Percentiles rank a stretch among this genome's conserved stretches.
Conservation (phyloP, 2,329 filamentous ascomycete species). For the Phialophora verrucosa region DNA sequence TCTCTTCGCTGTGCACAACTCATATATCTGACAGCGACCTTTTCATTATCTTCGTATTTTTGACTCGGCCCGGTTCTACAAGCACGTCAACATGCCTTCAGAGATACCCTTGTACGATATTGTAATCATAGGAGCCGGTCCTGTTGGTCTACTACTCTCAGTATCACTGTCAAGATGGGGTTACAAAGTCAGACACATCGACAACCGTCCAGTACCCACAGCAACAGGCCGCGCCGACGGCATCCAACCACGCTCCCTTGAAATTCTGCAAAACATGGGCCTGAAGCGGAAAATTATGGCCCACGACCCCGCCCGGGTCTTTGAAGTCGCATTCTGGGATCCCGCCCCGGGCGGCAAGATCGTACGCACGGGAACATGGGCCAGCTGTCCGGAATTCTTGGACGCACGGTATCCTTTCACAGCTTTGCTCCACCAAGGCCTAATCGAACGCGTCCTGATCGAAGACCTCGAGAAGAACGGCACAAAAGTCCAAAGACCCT, state of each 20-base stretch:
- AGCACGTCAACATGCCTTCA: constrained; percentile 27
- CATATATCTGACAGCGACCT: not conserved
- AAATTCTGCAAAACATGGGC: constrained; percentile 86
- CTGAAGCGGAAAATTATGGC: constrained; percentile 88
- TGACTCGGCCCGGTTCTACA: not conserved
- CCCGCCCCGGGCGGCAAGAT: constrained; percentile 62
- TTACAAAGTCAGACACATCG: constrained; percentile 93
- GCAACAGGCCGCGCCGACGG: constrained; percentile 86
- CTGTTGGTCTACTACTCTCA: constrained; percentile 84
- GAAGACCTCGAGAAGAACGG: constrained; percentile 66
- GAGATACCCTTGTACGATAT: constrained; percentile 53
- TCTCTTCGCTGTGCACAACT: not conserved
- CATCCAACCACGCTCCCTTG: constrained; percentile 86
- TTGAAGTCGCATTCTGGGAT: constrained; percentile 71
- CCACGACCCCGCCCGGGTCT: constrained; percentile 84
- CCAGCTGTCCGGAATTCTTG: constrained; percentile 83
- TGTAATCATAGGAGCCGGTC: constrained; percentile 87
- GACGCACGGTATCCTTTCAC: constrained; percentile 69
- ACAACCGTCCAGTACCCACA: constrained; percentile 85
- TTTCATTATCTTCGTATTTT: not conserved
- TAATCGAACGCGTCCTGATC: constrained; percentile 68
- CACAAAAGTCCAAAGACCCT: constrained; percentile 62
- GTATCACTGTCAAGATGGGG: constrained; percentile 90
- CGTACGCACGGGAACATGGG: constrained; percentile 71
- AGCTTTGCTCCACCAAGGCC: constrained; percentile 65